Percentiles rank a stretch among this genome's conserved stretches.
These are phyloP conservation scores for Diaporthe nobilis DNA, from an alignment of 2,329 filamentous ascomycete species.

Conservation along the genomic window DNA sequence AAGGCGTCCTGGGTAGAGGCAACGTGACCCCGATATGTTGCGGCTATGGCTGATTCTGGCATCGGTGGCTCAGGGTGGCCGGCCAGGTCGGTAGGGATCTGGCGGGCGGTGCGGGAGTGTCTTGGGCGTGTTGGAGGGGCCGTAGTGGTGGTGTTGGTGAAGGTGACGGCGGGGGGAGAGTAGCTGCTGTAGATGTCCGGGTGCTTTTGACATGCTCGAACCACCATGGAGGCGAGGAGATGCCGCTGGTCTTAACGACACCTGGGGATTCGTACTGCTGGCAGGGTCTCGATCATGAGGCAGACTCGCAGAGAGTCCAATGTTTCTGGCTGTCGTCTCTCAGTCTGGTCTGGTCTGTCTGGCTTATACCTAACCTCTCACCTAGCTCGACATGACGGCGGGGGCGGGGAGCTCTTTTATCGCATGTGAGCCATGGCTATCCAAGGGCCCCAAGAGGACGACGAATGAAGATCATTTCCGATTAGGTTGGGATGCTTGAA, in stretches of 20 bases:
- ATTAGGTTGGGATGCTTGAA: constrained; percentile 31
- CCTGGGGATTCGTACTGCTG: neutral
- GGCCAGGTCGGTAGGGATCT: constrained; percentile 23
- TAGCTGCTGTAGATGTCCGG: constrained; percentile 31
- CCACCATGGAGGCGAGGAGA: constrained; percentile 28
- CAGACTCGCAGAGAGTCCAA: constrained; percentile 20
- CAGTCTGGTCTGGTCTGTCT: neutral
- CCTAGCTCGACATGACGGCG: neutral
- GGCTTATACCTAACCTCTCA: neutral
- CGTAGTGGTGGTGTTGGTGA: neutral
- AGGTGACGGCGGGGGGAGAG: neutral
- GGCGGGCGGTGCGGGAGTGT: constrained; percentile 17
- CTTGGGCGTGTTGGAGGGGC: constrained; percentile 17
- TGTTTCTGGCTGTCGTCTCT: neutral
- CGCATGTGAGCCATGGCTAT: constrained; percentile 25
- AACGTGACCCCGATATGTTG: constrained; percentile 32
- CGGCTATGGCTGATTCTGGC: constrained; percentile 35
- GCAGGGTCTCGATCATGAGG: constrained; percentile 12
- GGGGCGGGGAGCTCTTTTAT: constrained; percentile 32
- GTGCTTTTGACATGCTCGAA: constrained; percentile 31
- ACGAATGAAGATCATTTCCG: constrained; percentile 34
- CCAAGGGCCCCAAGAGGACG: constrained; percentile 21
- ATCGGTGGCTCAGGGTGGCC: constrained; percentile 34
- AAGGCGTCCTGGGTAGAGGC: constrained; percentile 37
- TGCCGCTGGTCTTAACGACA: constrained; percentile 29